Base-by-base conservation (phyloP, 805 yeast species). In the Saturnispora galanensis region DNA sequence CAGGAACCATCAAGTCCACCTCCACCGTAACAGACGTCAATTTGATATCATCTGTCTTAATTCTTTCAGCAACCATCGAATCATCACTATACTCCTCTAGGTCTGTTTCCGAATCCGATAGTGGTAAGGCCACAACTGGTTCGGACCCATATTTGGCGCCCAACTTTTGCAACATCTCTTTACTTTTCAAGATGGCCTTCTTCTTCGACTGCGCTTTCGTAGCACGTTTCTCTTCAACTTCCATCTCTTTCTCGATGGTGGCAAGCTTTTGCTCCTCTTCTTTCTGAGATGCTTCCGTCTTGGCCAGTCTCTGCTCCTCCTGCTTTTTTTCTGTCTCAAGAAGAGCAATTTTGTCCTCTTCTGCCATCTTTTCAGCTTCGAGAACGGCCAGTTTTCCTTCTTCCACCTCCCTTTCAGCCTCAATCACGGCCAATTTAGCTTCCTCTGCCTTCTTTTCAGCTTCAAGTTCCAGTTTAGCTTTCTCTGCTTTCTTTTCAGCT, bases 401-500 rank as follows among this genome's bases (percentile, higher is more conserved):
- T 5, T 30, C 21, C 2, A 11, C 28, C 15, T 41, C 16, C 2
- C 16, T 11, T 10, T 41, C 39, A 9, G 30, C n/a, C 6, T 21
- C 8, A 21, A 16, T 11, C 17, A 26, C 34, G 31, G n/a, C 18
- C 15, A 10, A 26, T 38, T 8, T 35, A 21, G 26, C 44, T 39
- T 44, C 42, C 31, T 34, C 38, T 9, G 12, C 16, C 5, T 42
- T 36, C 6, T 30, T 26, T 7, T 40, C 35, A 3, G 13, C 6
- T 8, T 21, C 15, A 16, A 31, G 33, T 34, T 39, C 32, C 4
- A 17, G 44, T 18, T 28, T 31, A 6, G 30, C 41, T n/a, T 31
- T 35, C 10, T 37, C 18, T 2, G 21, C 36, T n/a, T 39, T 43
- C 37, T 38, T 39, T 15, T 46, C 44, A 11, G 38, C 16, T 32